Evolutionary conservation across 352 stramenopile genomes (phyloP).

Genomic region (Pythium volutum): DNA sequence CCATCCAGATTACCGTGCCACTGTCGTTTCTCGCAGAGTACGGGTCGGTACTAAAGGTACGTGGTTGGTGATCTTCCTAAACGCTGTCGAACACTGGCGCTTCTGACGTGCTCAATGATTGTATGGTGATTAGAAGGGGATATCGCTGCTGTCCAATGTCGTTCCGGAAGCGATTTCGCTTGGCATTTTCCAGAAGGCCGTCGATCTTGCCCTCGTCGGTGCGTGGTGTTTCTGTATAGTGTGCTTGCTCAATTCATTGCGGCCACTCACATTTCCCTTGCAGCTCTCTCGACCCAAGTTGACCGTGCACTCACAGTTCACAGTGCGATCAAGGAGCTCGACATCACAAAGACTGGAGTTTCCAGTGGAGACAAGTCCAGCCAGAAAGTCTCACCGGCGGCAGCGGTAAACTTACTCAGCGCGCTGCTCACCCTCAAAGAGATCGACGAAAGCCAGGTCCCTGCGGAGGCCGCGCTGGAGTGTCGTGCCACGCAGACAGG

Average conservation of each 20-base stretch:
- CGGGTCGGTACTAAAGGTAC: neutral
- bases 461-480: neutral
- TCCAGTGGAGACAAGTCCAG: neutral
- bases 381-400: neutral
- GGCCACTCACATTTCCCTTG: neutral
- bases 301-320: neutral
- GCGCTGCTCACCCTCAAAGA: neutral
- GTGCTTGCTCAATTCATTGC: too few relatives aligned
- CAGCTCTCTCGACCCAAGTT: neutral
- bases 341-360: neutral
- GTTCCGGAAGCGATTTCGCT: neutral
- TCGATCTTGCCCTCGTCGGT: neutral
- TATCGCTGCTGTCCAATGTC: neutral
- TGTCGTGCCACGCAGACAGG: neutral
- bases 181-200: constrained; percentile 1
- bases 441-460: neutral
- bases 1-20: neutral
- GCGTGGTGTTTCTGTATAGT: neutral
- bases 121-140: neutral
- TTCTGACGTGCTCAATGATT: neutral
- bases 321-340: neutral
- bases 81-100: too few relatives aligned
- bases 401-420: neutral
- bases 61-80: too few relatives aligned
- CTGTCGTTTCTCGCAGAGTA: neutral